Evolutionary conservation across 2,329 filamentous ascomycete genomes (phyloP).

Genomic region (Aspergillus sp.): DNA sequence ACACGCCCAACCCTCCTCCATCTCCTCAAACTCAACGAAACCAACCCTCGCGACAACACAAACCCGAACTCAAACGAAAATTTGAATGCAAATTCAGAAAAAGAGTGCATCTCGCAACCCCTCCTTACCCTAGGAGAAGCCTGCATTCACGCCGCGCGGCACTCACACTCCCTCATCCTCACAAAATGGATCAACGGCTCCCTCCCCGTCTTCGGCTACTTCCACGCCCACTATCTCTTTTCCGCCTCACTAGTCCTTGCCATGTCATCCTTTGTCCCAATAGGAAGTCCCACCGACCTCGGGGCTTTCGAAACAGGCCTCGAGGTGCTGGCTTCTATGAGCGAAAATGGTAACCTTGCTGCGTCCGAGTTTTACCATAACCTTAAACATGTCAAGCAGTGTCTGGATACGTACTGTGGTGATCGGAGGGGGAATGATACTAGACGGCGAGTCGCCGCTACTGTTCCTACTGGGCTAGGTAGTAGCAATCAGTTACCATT

Average conservation of each 20-base stretch:
- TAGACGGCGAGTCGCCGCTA: not conserved
- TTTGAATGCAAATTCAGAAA: not conserved
- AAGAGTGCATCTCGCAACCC: conserved; percentile 35
- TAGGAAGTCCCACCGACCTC: conserved; percentile 31
- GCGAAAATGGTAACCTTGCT: conserved; percentile 37
- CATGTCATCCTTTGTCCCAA: conserved; percentile 36
- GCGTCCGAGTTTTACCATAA: conserved; percentile 36
- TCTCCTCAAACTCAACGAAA: conserved; percentile 35
- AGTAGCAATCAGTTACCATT: not conserved
- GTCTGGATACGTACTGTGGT: conserved; percentile 26
- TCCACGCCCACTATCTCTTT: conserved; percentile 42
- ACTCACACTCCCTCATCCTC: conserved; percentile 38
- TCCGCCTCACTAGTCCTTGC: conserved; percentile 38
- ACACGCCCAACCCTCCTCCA: conserved; percentile 42
- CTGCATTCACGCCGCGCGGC: conserved; percentile 39
- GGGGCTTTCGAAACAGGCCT: conserved; percentile 33
- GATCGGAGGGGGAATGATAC: not conserved
- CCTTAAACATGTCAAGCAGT: conserved; percentile 33
- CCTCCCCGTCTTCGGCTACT: conserved; percentile 41
- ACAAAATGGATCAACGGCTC: conserved; percentile 40
- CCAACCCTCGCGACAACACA: not conserved
- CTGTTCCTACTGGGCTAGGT: not conserved
- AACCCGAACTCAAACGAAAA: not conserved
- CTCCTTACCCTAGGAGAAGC: conserved; percentile 38
- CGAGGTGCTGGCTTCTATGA: conserved; percentile 33